A percentile compares a stretch with the other conserved stretches of the same genome.
phyloP scores from a whole-genome alignment of 1,284 basidiomycete species.

The Ustilago trichophora region DNA sequence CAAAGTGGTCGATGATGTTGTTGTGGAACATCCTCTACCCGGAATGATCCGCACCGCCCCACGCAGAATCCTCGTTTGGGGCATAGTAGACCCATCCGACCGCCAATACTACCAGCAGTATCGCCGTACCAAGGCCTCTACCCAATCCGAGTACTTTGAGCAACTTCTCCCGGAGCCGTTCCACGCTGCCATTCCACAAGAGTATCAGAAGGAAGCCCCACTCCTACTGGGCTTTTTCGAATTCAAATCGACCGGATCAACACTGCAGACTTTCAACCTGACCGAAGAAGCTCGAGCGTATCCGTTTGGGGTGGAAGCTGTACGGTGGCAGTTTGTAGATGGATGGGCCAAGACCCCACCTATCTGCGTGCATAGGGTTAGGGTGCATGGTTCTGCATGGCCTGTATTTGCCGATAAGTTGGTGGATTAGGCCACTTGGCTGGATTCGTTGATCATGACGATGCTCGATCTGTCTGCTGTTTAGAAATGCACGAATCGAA shows the following conservation, averaged over 20 bases:
- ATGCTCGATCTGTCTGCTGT: no score
- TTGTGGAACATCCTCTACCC: slow-evolving; percentile 36
- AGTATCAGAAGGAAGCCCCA: slow-evolving; percentile 25
- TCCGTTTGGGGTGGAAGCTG: slow-evolving; percentile 25
- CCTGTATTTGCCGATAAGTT: slow-evolving; percentile 12
- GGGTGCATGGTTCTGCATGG: slow-evolving; percentile 30
- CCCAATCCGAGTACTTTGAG: slow-evolving; percentile 11
- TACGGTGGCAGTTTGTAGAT: slow-evolving; percentile 38
- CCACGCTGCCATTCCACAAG: slow-evolving; percentile 14
- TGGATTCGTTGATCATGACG: no score
- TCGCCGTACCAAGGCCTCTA: slow-evolving; percentile 6
- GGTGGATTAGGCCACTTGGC: neutral
- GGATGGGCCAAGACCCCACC: slow-evolving; percentile 31
- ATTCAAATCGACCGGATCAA: slow-evolving; percentile 29
- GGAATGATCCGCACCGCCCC: slow-evolving; percentile 33
- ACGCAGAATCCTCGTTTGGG: slow-evolving; percentile 32
- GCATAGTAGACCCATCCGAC: slow-evolving; percentile 21
- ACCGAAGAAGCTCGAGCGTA: slow-evolving; percentile 24
- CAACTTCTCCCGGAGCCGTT: slow-evolving; percentile 11
- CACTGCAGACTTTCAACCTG: slow-evolving; percentile 31
- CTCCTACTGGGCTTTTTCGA: slow-evolving; percentile 26
- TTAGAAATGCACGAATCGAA: no score
- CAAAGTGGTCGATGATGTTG: slow-evolving; percentile 32
- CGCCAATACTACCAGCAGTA: slow-evolving; percentile 21
- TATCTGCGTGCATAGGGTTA: slow-evolving; percentile 29